Conservation (phyloP, 345 rosid genomes). For the Populus simonii region DNA sequence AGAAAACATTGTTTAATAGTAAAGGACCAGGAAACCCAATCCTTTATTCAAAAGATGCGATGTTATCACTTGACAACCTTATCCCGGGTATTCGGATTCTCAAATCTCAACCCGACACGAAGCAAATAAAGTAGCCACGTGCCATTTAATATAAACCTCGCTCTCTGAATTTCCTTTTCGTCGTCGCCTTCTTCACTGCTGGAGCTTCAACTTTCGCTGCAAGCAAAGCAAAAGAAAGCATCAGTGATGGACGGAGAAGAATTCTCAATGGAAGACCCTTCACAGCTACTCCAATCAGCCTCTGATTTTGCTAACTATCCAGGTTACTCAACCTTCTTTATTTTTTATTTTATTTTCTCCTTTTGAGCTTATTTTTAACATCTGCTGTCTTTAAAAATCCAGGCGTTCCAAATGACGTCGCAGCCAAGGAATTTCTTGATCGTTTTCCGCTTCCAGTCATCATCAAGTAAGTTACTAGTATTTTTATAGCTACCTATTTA, state of each 20-base stretch:
- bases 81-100: not conserved
- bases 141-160: not conserved
- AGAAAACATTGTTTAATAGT: too few relatives aligned
- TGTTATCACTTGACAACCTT: too few relatives aligned
- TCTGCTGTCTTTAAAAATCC: not conserved
- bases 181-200: not conserved
- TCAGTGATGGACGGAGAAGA: conserved; percentile 30
- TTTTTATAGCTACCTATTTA: not conserved
- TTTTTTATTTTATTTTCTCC: not conserved
- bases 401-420: conserved; percentile 64
- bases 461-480: conserved; percentile 40
- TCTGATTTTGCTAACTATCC: conserved; percentile 70
- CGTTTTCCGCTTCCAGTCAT: conserved; percentile 78
- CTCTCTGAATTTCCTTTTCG: not conserved
- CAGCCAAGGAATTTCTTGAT: conserved; percentile 63
- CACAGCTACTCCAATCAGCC: conserved; percentile 64
- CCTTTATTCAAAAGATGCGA: too few relatives aligned
- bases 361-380: not conserved
- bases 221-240: not conserved
- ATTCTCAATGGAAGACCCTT: conserved; percentile 49
- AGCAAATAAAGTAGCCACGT: not conserved
- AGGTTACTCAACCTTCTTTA: conserved; percentile 24
- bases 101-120: not conserved
- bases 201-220: not conserved
- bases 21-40: too few relatives aligned